Base-by-base conservation (phyloP, 371 early-diverging fungal genomes). In the Gilbertella persicaria region DNA sequence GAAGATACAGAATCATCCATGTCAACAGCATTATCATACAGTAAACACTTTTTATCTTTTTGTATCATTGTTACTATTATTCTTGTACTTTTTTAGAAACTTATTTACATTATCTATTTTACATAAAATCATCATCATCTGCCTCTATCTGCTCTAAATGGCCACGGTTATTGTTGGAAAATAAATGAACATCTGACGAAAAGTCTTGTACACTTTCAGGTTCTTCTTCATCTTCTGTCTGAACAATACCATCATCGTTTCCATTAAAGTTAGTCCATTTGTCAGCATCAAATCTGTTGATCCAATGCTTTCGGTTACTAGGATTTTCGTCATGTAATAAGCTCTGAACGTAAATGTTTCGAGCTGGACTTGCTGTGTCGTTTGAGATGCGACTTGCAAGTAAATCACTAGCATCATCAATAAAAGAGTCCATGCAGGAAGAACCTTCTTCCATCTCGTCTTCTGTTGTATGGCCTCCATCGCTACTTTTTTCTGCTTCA, bases 401-500 rank as follows among this genome's bases (percentile, higher is more conserved):
- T 2, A 40, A 1, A 12, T 44, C 43, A 17, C 54, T 49, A 39
- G n/a, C 8, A 47, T 64, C 64, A 25, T 55, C 43, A 20, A 66
- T 66, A 54, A 66, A 66, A 0, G 66, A 66, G 21, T 50, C 50
- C 24, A 60, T 7, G 6, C 42, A 10, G 1, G 59, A 56, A 1
- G 39, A 42, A 6, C 25, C 53, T 17, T 39, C 54, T 10, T 55
- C 62, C 4, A 39, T 38, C 3, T 53, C 61, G n/a, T 44, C 50
- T 9, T 62, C 59, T 4, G 47, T 37, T 20, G 63, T 50, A 42
- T 50, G 55, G 4, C 53, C 50, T 14, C 20, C 54, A 39, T 66
- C 66, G 4, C 52, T 49, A 40, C 58, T 53, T 14, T 50, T 52
- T 23, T 60, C 56, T 5, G 60, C 58, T 23, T 64, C 67, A 2